These are phyloP conservation scores for Musa balbisiana DNA, from an alignment of 202 grass and related monocot genomes.

Conservation along the genomic window DNA sequence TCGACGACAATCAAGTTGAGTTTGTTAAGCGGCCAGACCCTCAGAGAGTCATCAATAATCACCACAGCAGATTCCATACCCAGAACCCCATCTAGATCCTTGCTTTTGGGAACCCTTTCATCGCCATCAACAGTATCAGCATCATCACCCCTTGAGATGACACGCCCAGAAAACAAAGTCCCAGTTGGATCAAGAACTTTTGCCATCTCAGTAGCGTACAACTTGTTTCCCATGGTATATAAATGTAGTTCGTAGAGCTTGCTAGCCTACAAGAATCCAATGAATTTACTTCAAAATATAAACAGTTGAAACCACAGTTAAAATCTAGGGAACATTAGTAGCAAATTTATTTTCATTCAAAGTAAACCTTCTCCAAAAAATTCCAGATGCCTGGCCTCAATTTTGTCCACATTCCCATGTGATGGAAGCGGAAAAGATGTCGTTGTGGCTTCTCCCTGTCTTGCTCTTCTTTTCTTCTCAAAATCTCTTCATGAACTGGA, in stretches of 20 bases:
- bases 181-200: conserved; percentile 85
- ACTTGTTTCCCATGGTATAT: conserved; percentile 97
- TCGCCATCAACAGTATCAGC: conserved; percentile 59
- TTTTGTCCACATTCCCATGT: conserved; percentile 99
- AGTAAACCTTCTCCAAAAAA: conserved; percentile 83
- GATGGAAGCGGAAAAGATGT: conserved; percentile 76
- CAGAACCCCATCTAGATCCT: conserved; percentile 93
- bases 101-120: conserved; percentile 83
- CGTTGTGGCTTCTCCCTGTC: conserved; percentile 58
- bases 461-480: conserved; percentile 89
- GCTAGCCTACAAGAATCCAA: conserved; percentile 50
- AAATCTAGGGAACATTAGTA: background rate
- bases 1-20: conserved; percentile 92
- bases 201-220: conserved; percentile 98
- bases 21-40: conserved; percentile 94
- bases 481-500: conserved; percentile 62
- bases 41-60: conserved; percentile 87
- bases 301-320: conserved; percentile 8
- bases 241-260: conserved; percentile 85
- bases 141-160: conserved; percentile 80
- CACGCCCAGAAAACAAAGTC: conserved; percentile 67
- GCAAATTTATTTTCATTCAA: background rate
- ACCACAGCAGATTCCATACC: conserved; percentile 95
- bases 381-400: conserved; percentile 96
- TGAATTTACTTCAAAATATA: conserved; percentile 6